Evolutionary conservation across 257 asterid species (phyloP).

Genomic region (Craterostigma plantagineum): DNA sequence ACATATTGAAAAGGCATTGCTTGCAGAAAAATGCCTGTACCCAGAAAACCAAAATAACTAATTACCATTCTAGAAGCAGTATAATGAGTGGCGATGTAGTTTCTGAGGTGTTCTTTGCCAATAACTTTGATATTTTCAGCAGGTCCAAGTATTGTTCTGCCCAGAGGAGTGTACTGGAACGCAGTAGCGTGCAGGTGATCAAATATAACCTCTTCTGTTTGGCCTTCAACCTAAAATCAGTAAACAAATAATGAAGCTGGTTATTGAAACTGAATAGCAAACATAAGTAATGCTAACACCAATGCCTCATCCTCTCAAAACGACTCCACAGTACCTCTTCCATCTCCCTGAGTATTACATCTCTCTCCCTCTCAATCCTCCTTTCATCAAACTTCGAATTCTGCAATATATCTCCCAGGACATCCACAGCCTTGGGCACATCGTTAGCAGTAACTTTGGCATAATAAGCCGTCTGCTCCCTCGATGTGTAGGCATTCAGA

Average conservation of each 20-base stretch:
- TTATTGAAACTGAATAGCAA: too few species aligned
- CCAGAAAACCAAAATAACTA: background rate
- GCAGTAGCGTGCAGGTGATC: conserved; percentile 91
- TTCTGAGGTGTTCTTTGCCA: conserved; percentile 28
- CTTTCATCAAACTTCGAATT: conserved; percentile 52
- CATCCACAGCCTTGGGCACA: conserved; percentile 51
- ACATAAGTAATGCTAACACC: too few species aligned
- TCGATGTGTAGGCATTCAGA: conserved; percentile 82
- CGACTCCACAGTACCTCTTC: conserved; percentile 46
- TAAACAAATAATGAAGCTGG: too few species aligned
- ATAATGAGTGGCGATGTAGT: conserved; percentile 60
- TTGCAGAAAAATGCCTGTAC: background rate
- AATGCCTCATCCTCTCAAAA: background rate
- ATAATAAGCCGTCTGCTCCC: conserved; percentile 86
- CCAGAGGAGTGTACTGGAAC: conserved; percentile 72
- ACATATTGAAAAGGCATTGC: too few species aligned
- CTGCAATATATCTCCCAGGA: conserved; percentile 76
- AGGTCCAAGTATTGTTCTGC: conserved; percentile 82
- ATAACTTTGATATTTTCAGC: conserved; percentile 53
- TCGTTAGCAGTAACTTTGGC: conserved; percentile 64
- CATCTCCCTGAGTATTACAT: conserved; percentile 86
- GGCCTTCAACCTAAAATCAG: conserved; percentile 54
- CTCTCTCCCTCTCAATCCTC: conserved; percentile 65
- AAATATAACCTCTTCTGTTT: conserved; percentile 71
- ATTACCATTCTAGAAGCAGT: conserved; percentile 66